phyloP scores from a whole-genome alignment of 768 basidiomycete species.

The Crassisporium funariophilum region DNA sequence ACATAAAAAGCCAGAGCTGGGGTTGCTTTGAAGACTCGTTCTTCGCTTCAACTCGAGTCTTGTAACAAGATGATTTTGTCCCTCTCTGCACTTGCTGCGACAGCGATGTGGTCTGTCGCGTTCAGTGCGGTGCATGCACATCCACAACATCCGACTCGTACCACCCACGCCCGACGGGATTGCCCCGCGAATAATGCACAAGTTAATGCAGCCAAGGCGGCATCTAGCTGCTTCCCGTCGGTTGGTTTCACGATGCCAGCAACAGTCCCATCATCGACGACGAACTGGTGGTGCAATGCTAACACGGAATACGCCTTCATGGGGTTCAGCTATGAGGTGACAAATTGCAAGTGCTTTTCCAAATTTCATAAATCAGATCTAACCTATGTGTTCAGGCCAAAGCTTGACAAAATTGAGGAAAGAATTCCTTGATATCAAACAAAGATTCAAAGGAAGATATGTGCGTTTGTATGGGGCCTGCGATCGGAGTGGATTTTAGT shows the following conservation, averaged over 20 bases:
- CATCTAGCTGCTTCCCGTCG: conserved; percentile 42
- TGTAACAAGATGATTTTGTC: not conserved
- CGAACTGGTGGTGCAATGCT: conserved; percentile 66
- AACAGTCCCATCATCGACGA: conserved; percentile 42
- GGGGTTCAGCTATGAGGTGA: conserved; percentile 77
- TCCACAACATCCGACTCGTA: not conserved
- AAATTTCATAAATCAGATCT: not conserved
- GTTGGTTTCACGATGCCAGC: conserved; percentile 58
- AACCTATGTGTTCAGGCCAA: conserved; percentile 48
- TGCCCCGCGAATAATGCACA: not conserved
- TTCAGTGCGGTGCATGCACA: not conserved
- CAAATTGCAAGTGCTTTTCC: conserved; percentile 47
- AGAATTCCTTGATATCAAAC: conserved; percentile 63
- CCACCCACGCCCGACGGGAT: not conserved
- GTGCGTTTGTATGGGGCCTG: conserved; percentile 59
- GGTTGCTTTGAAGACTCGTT: no score
- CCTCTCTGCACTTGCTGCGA: not conserved
- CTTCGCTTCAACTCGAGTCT: not conserved
- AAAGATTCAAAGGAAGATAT: conserved; percentile 64
- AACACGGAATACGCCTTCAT: conserved; percentile 73
- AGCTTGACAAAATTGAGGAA: conserved; percentile 46
- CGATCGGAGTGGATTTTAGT: conserved; percentile 50
- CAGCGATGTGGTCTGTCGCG: not conserved
- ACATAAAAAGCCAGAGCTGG: no score
- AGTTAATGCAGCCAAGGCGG: conserved; percentile 8